A percentile compares a stretch with the other conserved stretches of the same genome.
Conservation (phyloP, 148 eudicot species). For the Hydrangea macrophylla region DNA sequence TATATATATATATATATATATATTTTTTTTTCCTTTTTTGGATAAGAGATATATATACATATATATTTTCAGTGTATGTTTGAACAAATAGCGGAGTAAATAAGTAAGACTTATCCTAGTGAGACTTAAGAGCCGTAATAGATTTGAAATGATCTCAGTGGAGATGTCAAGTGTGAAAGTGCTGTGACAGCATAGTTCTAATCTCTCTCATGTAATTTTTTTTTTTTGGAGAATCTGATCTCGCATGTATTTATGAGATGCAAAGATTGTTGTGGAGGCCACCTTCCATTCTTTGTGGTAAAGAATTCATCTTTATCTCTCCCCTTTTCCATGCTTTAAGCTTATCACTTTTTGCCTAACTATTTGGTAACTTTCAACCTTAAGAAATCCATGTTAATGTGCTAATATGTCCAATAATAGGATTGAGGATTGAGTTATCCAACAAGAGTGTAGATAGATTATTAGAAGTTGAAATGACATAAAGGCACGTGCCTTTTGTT, state of each 20-base stretch:
- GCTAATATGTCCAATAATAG: neutral
- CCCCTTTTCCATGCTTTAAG: constrained; percentile 5
- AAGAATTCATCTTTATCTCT: constrained; percentile 1
- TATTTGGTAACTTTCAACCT: constrained; percentile 16
- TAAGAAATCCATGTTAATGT: constrained; percentile 10
- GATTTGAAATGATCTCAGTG: neutral
- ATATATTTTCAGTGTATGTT: no score
- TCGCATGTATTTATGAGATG: neutral
- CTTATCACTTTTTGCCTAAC: constrained; percentile 20
- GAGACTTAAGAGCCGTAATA: constrained; percentile 12
- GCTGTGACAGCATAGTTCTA: neutral
- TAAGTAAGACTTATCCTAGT: neutral
- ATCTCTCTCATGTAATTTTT: no score
- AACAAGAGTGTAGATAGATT: neutral
- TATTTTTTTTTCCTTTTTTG: no score
- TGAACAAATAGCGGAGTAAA: no score
- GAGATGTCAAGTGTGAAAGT: neutral
- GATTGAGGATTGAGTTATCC: neutral
- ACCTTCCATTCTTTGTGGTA: neutral
- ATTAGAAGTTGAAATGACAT: neutral
- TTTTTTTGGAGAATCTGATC: no score
- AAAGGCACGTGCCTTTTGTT: neutral
- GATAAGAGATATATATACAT: no score
- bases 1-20: no score
- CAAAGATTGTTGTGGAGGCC: constrained; percentile 20